Evolutionary conservation across 2,329 filamentous ascomycete species (phyloP), one percentile per base, ranked within the genome.

Genomic region (Cercospora nicotianae): DNA sequence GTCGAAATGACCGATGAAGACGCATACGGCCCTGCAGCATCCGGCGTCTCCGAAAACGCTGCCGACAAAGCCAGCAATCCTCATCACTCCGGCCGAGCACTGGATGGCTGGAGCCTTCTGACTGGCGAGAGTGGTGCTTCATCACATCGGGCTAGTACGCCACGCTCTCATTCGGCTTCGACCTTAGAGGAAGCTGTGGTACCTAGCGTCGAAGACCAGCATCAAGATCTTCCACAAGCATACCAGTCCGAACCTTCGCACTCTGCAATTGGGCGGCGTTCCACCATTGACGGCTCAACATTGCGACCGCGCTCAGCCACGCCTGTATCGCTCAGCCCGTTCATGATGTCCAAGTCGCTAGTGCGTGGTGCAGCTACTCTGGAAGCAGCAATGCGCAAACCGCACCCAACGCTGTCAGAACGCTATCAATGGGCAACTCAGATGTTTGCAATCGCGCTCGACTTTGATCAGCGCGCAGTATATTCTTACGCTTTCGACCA

Each of bases 401-500:
- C 31, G 55, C 55, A 59, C 18, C 55, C 28, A 7, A 18, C 18
- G 30, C 55, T 59, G 18, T 59, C 55, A 59, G 55, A 59, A 26
- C 28, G 48, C 48, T 55, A 55, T 55, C 23, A 55, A 55, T 55
- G 48, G 48, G 48, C 48, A 55, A 5, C 48, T 16, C 48, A 55
- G 26, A 55, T 55, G 48, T 55, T 55, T 55, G 48, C 48, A 28
- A 55, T 55, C 23, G 48, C 48, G 23, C 48, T 55, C 20, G 48
- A 63, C 39, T 63, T 18, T 26, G 60, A 63, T 23, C 39, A 33
- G 36, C 45, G 30, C n/a, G 60, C 42, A 31, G 42, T 31, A 31
- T 63, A 63, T 48, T 33, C 36, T n/a, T 53, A 51, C 60, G 60
- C 60, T 20, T 63, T 16, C 18, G 60, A 63, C 26, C 42, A 51